Conservation (phyloP, 106 monocot genomes). For the Dendrobium nobile region DNA sequence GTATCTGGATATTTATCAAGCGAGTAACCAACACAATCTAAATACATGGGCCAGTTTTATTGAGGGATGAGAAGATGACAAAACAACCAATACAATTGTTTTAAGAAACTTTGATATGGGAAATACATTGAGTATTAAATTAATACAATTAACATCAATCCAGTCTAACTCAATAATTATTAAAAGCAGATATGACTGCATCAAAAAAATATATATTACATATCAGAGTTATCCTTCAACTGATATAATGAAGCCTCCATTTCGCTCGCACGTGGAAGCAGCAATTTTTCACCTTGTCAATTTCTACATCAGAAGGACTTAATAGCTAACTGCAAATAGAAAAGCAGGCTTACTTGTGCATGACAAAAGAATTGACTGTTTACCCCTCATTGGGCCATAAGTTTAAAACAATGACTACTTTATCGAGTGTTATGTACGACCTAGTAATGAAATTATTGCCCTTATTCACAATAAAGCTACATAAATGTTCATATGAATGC, state of each 20-base stretch:
- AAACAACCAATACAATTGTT: neutral
- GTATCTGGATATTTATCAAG: neutral
- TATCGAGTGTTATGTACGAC: neutral
- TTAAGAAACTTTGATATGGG: neutral
- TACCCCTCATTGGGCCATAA: neutral
- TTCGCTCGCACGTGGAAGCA: neutral
- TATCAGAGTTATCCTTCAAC: neutral
- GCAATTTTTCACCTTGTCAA: neutral
- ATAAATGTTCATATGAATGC: neutral
- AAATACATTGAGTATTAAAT: neutral
- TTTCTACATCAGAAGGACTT: neutral
- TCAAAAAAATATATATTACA: neutral
- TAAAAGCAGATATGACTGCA: neutral
- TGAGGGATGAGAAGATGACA: neutral
- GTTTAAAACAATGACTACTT: neutral
- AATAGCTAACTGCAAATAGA: neutral
- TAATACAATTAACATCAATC: neutral
- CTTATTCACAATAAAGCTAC: neutral
- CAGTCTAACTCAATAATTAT: neutral
- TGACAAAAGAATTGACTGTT: neutral
- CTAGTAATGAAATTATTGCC: neutral
- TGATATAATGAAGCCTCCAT: neutral
- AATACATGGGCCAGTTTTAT: neutral
- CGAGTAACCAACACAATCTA: neutral
- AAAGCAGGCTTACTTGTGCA: neutral